Percentiles rank a stretch among this genome's conserved stretches.
phyloP scores from a whole-genome alignment of 1,284 basidiomycete species.

The Stygiomarasmius scandens region DNA sequence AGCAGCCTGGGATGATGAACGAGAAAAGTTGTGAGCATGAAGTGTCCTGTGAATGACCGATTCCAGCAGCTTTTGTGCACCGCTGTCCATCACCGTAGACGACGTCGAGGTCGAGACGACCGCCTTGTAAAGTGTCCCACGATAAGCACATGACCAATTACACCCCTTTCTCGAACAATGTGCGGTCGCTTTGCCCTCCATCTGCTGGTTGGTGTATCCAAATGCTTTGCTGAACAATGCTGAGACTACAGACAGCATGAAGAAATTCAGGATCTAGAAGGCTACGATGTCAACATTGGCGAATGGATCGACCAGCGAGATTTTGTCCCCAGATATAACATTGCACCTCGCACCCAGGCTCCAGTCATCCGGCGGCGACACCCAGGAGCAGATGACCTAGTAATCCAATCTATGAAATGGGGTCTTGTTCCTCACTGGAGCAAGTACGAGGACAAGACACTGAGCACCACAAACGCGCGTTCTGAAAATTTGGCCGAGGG shows the following conservation, averaged over 20 bases:
- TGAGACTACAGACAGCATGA: too few species aligned
- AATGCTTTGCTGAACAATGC: background rate
- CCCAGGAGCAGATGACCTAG: slow-evolving; percentile 15
- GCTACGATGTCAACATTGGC: slow-evolving; percentile 38
- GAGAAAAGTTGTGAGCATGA: slow-evolving; percentile 73
- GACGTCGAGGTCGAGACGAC: background rate
- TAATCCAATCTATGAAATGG: slow-evolving; percentile 75
- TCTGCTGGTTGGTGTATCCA: slow-evolving; percentile 14
- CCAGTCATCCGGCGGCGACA: slow-evolving; percentile 61
- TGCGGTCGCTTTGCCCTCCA: slow-evolving; percentile 25
- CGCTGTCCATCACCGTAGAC: slow-evolving; percentile 19
- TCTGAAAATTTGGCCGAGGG: slow-evolving; percentile 80
- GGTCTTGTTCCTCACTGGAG: slow-evolving; percentile 87
- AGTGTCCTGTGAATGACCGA: slow-evolving; percentile 67
- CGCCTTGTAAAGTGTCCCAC: background rate
- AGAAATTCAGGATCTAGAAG: slow-evolving; percentile 44
- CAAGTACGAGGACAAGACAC: slow-evolving; percentile 68
- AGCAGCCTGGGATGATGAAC: slow-evolving; percentile 70
- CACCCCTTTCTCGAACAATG: slow-evolving; percentile 14
- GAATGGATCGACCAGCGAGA: slow-evolving; percentile 67
- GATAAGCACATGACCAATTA: too few species aligned
- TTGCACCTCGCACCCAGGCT: slow-evolving; percentile 71
- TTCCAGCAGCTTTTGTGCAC: slow-evolving; percentile 58
- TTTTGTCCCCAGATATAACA: slow-evolving; percentile 66
- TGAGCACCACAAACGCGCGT: slow-evolving; percentile 90